Conservation (phyloP, 148 eudicot species). For the Amaranthus cruentus region DNA sequence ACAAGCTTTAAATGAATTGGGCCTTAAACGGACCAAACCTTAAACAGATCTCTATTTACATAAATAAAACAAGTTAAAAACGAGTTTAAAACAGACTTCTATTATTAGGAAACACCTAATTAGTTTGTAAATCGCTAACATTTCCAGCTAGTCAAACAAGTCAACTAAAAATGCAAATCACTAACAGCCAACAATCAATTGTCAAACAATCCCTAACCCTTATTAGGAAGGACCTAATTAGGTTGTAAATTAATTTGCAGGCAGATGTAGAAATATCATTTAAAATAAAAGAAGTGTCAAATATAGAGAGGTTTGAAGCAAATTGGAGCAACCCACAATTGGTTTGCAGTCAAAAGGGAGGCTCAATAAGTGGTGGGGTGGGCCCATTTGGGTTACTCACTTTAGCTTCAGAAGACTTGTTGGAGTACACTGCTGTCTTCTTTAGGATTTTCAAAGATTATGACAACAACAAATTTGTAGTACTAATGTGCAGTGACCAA, state of each 20-base stretch:
- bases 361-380: constrained; percentile 36
- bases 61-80: no score
- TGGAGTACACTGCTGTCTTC: constrained; percentile 65
- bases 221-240: no score
- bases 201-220: no score
- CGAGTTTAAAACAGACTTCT: no score
- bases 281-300: constrained; percentile 24
- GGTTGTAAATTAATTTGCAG: constrained; percentile 21
- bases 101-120: no score
- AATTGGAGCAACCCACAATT: constrained; percentile 47
- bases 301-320: constrained; percentile 42
- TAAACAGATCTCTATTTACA: no score
- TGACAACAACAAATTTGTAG: constrained; percentile 30
- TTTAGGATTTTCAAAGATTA: constrained; percentile 48
- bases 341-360: constrained; percentile 50
- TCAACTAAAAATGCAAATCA: no score
- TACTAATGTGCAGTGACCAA: constrained; percentile 78
- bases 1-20: no score
- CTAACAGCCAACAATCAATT: no score
- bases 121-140: no score
- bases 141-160: no score
- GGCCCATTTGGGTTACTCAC: constrained; percentile 68
- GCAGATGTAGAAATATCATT: constrained; percentile 52
- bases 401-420: constrained; percentile 47
- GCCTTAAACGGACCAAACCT: no score